Percentiles rank a stretch among this genome's conserved stretches.
These are phyloP conservation scores for Mortierella sp. DNA, from an alignment of 371 early-diverging fungal species.

Conservation along the genomic window DNA sequence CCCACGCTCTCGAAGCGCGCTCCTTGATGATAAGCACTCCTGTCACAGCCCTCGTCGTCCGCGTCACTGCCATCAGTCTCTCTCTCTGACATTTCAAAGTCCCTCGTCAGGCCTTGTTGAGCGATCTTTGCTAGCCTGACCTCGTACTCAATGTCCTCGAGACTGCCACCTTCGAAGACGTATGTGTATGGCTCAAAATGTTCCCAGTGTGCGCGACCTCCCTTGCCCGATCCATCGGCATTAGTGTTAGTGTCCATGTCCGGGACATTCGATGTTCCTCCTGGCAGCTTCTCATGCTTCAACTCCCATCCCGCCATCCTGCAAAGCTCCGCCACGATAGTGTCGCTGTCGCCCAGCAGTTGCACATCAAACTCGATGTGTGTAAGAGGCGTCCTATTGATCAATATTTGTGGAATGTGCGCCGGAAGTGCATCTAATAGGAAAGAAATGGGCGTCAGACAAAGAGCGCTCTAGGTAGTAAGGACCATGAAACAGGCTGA, in stretches of 20 bases:
- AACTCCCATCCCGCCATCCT: conserved; percentile 82
- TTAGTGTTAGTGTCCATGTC: conserved; percentile 48
- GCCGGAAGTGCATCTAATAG: conserved; percentile 78
- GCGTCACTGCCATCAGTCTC: conserved; percentile 24
- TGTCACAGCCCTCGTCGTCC: conserved; percentile 7
- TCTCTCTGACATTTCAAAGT: not conserved
- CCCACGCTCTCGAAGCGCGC: conserved; percentile 2
- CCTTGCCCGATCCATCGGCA: conserved; percentile 35
- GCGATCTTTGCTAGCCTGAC: conserved; percentile 18
- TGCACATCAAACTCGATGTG: conserved; percentile 91
- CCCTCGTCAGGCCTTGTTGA: not conserved
- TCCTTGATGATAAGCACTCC: not conserved
- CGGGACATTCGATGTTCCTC: conserved; percentile 57
- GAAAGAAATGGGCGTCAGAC: not conserved
- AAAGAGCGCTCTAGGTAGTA: not conserved
- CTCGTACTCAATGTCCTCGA: conserved; percentile 55
- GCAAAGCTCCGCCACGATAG: conserved; percentile 86
- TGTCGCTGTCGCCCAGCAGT: conserved; percentile 89
- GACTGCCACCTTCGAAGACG: conserved; percentile 58
- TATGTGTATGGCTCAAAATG: conserved; percentile 57
- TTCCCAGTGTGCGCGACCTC: conserved; percentile 38
- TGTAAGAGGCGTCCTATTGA: conserved; percentile 91
- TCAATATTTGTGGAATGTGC: conserved; percentile 89
- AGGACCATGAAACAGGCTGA: not conserved
- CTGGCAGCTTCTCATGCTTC: conserved; percentile 65